Evolutionary conservation across 345 rosid genomes (phyloP).

Genomic region (Salix udensis): DNA sequence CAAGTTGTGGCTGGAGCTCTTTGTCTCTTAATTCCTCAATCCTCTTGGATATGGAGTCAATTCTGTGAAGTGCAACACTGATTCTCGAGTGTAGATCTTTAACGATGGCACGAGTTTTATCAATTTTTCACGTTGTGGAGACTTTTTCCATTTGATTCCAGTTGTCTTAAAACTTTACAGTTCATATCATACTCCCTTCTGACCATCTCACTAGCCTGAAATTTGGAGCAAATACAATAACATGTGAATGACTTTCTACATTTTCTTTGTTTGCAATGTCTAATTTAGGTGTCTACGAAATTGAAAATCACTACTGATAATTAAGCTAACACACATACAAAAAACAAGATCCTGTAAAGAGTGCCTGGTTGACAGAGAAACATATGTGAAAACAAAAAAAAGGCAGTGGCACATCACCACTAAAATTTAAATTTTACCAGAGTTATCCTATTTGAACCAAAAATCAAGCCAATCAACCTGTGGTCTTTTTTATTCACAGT

Average conservation of each 20-base stretch:
- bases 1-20: slow-evolving; percentile 97
- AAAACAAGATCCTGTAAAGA: neutral
- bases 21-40: slow-evolving; percentile 88
- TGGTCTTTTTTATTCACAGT: neutral
- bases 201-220: slow-evolving; percentile 74
- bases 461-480: neutral
- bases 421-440: neutral
- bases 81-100: slow-evolving; percentile 95
- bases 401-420: neutral
- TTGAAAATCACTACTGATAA: neutral
- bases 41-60: slow-evolving; percentile 76
- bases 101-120: slow-evolving; percentile 80
- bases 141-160: slow-evolving; percentile 65
- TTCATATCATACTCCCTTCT: slow-evolving; percentile 66
- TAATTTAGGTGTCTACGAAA: neutral
- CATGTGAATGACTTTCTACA: neutral
- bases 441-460: neutral
- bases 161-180: slow-evolving; percentile 58
- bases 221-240: slow-evolving; percentile 5
- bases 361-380: neutral
- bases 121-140: slow-evolving; percentile 37
- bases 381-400: neutral
- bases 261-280: neutral
- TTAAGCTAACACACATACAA: neutral
- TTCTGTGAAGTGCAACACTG: slow-evolving; percentile 88